Evolutionary conservation across 2,329 filamentous ascomycete species (phyloP).

Genomic region (Ascochyta viciae-villosae): DNA sequence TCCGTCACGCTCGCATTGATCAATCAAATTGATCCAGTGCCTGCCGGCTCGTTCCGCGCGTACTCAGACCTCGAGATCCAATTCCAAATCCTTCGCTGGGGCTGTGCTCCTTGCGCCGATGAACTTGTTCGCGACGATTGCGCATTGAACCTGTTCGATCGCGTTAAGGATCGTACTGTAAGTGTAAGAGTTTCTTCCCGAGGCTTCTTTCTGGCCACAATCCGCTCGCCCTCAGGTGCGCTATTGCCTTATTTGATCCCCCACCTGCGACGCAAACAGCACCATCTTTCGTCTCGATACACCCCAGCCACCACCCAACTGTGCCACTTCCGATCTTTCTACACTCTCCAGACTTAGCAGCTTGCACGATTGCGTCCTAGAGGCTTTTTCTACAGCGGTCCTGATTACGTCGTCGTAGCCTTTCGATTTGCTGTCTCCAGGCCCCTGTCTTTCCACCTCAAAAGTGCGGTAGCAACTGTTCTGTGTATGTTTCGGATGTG

Average conservation of each 20-base stretch:
- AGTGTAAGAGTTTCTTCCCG: conserved; percentile 30
- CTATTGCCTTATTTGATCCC: conserved; percentile 22
- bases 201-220: conserved; percentile 16
- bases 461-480: conserved; percentile 22
- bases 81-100: conserved; percentile 16
- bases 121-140: background rate
- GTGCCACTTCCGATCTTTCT: conserved; percentile 14
- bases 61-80: conserved; percentile 6
- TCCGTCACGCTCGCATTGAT: conserved; percentile 5
- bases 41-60: conserved; percentile 14
- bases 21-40: conserved; percentile 12
- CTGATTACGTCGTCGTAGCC: conserved; percentile 10
- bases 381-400: background rate
- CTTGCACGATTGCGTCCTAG: conserved; percentile 1
- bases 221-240: conserved; percentile 23
- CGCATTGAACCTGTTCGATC: conserved; percentile 25
- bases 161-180: conserved; percentile 31
- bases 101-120: conserved; percentile 18
- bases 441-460: conserved; percentile 6
- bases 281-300: conserved; percentile 40
- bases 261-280: conserved; percentile 15
- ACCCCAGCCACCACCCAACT: conserved; percentile 20
- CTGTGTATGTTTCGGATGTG: conserved; percentile 35
- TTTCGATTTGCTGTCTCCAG: background rate
- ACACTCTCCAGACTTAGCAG: background rate